Conservation (phyloP, 1,139 yeast species). For the Petasospora rhodanensis region DNA sequence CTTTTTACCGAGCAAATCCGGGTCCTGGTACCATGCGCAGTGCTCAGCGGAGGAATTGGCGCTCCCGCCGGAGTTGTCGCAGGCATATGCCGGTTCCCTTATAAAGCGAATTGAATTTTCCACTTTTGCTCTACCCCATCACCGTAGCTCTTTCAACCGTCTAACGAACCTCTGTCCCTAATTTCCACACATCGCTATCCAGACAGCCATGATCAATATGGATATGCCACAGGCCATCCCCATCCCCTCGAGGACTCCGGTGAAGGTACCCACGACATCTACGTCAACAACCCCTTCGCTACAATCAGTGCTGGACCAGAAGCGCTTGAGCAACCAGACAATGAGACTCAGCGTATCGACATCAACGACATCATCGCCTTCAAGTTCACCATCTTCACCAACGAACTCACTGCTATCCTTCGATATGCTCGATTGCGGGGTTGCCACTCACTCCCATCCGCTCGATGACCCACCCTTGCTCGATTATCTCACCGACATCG, state of each 20-base stretch:
- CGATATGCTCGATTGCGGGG: constrained; percentile 14
- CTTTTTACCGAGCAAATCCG: too few relatives aligned
- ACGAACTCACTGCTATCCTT: constrained; percentile 9
- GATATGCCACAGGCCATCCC: constrained; percentile 18
- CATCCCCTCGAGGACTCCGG: constrained; percentile 12
- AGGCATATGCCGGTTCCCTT: too few relatives aligned
- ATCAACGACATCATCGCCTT: background rate
- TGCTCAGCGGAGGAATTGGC: too few relatives aligned
- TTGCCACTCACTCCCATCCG: constrained; percentile 23
- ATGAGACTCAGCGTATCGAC: constrained; percentile 5
- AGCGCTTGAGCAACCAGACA: constrained; percentile 11
- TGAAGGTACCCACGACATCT: too few relatives aligned
- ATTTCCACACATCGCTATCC: too few relatives aligned
- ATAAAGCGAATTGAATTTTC: too few relatives aligned
- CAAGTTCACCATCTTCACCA: constrained; percentile 5
- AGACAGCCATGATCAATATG: constrained; percentile 1
- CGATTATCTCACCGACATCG: constrained; percentile 23
- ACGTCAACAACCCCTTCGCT: constrained; percentile 22
- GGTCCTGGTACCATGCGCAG: too few relatives aligned
- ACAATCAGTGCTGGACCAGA: constrained; percentile 22
- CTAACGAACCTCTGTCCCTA: too few relatives aligned
- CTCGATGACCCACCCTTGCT: constrained; percentile 10
- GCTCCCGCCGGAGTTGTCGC: too few relatives aligned
- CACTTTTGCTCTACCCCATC: too few relatives aligned
- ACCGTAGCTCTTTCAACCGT: too few relatives aligned